Evolutionary conservation across 2,329 filamentous ascomycete genomes (phyloP).

Genomic region (Xylariaceae sp.): DNA sequence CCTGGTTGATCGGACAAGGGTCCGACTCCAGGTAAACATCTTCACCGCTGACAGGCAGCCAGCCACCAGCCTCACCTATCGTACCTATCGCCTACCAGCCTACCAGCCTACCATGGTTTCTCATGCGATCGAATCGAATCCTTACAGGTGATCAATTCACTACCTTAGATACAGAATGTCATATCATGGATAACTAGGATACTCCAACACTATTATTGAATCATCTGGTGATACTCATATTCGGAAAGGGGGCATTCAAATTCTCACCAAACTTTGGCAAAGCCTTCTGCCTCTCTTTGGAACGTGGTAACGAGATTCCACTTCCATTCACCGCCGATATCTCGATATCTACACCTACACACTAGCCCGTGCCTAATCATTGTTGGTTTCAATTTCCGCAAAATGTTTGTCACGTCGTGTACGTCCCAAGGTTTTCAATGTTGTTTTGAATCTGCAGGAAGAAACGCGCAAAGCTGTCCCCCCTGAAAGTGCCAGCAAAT

Average conservation of each 20-base stretch:
- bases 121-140: neutral
- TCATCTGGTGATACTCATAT: slow-evolving; percentile 7
- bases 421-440: slow-evolving; percentile 25
- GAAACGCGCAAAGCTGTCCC: slow-evolving; percentile 34
- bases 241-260: slow-evolving; percentile 1
- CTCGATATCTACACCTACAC: slow-evolving; percentile 7
- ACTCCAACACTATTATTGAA: no score
- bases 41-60: neutral
- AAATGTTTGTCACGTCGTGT: slow-evolving; percentile 29
- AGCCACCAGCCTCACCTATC: neutral
- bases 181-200: no score
- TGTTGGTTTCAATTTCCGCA: slow-evolving; percentile 22
- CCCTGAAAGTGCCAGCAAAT: slow-evolving; percentile 32
- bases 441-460: slow-evolving; percentile 35
- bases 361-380: slow-evolving; percentile 27
- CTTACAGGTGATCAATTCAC: neutral
- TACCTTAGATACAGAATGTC: neutral
- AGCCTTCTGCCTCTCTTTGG: neutral
- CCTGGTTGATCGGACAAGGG: neutral
- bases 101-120: neutral
- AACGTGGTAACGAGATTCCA: neutral
- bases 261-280: slow-evolving; percentile 6
- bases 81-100: neutral
- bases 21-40: neutral
- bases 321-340: neutral